Percentiles rank a stretch among this genome's conserved stretches.
These are phyloP conservation scores for Colletotrichum graminicola DNA, from an alignment of 2,329 filamentous ascomycete genomes.

Conservation along the genomic window DNA sequence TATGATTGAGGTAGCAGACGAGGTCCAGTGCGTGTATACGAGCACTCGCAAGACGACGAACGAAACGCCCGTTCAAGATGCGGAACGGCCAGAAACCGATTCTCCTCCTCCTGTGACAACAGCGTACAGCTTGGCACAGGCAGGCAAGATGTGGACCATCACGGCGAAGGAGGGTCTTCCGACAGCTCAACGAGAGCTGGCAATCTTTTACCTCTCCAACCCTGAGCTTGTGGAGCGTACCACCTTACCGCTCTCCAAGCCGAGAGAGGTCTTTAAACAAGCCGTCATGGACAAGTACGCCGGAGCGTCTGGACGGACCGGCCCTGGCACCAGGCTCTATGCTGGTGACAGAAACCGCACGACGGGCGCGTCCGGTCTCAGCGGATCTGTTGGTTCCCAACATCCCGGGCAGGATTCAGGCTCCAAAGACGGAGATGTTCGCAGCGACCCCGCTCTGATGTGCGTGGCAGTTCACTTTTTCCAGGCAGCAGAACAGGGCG, in stretches of 20 bases:
- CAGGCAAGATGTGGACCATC: slow-evolving; percentile 90
- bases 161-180: slow-evolving; percentile 93
- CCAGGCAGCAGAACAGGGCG: slow-evolving; percentile 87
- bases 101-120: slow-evolving; percentile 64
- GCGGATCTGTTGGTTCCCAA: slow-evolving; percentile 45
- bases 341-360: slow-evolving; percentile 37
- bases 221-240: slow-evolving; percentile 86
- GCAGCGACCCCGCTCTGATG: slow-evolving; percentile 89
- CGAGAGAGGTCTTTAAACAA: slow-evolving; percentile 90
- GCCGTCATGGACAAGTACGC: slow-evolving; percentile 81
- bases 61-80: slow-evolving; percentile 47
- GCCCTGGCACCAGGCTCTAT: slow-evolving; percentile 43
- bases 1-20: slow-evolving; percentile 74
- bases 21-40: slow-evolving; percentile 71
- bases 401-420: slow-evolving; percentile 47
- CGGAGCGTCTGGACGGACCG: slow-evolving; percentile 48
- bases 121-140: slow-evolving; percentile 81
- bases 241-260: slow-evolving; percentile 85
- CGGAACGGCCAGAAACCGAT: slow-evolving; percentile 41
- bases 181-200: slow-evolving; percentile 91
- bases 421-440: slow-evolving; percentile 61
- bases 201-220: slow-evolving; percentile 91
- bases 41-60: slow-evolving; percentile 66
- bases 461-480: slow-evolving; percentile 98
- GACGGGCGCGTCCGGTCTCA: slow-evolving; percentile 38